A percentile compares a stretch with the other conserved stretches of the same genome.
Evolutionary conservation across 306 rosid species (phyloP).

Genomic region (Prosopis cineraria): DNA sequence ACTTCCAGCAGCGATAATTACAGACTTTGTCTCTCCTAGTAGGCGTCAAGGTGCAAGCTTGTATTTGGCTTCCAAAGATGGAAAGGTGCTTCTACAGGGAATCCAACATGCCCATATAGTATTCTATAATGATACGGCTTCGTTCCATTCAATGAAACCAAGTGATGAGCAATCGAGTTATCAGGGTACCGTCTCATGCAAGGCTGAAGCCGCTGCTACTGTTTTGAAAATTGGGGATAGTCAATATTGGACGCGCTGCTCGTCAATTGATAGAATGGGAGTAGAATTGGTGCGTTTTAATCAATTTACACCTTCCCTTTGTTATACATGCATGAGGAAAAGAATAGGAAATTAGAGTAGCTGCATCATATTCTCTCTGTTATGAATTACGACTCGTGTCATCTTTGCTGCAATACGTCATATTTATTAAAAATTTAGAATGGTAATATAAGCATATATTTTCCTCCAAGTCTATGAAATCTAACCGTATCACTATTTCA

Average conservation of each 20-base stretch:
- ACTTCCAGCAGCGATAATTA: conserved; percentile 31
- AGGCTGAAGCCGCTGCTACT: conserved; percentile 29
- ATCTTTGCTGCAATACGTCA: too few species aligned
- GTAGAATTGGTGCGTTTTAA: conserved; percentile 52
- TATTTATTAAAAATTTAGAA: too few species aligned
- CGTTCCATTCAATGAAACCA: conserved; percentile 34
- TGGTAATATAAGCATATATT: too few species aligned
- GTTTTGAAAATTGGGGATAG: conserved; percentile 41
- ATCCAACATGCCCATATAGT: conserved; percentile 34
- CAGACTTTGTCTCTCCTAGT: conserved; percentile 28
- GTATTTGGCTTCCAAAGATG: conserved; percentile 49
- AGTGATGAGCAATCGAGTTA: conserved; percentile 21
- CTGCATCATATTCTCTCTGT: neutral
- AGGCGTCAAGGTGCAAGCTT: conserved; percentile 36
- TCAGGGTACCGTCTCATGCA: conserved; percentile 44
- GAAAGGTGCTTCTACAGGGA: conserved; percentile 45
- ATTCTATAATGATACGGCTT: conserved; percentile 38
- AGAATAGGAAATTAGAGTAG: neutral
- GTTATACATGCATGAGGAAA: neutral
- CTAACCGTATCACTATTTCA: too few species aligned
- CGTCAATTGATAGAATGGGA: conserved; percentile 51
- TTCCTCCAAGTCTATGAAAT: too few species aligned
- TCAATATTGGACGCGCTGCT: conserved; percentile 44
- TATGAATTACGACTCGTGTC: neutral
- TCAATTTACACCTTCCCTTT: conserved; percentile 1